Conservation (phyloP, 805 yeast genomes). For the Zygoascus flipseniorum region DNA sequence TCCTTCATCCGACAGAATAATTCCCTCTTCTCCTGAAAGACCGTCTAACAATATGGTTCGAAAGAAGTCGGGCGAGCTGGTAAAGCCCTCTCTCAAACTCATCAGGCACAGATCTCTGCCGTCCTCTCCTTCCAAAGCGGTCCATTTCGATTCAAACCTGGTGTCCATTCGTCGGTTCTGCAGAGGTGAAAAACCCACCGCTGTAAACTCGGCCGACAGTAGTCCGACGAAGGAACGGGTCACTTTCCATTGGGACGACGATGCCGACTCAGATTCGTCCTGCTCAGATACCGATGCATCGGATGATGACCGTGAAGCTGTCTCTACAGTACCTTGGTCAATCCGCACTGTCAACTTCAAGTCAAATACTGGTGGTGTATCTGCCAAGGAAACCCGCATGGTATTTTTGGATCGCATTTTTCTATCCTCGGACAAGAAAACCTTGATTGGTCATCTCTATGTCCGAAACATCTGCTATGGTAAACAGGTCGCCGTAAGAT, state of each 20-base stretch:
- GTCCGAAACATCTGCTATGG: slow-evolving; percentile 66
- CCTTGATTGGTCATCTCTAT: slow-evolving; percentile 64
- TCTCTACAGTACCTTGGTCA: slow-evolving; percentile 20
- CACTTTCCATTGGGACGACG: slow-evolving; percentile 22
- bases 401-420: slow-evolving; percentile 62
- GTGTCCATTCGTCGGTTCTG: slow-evolving; percentile 62
- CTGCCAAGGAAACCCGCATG: slow-evolving; percentile 18
- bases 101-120: slow-evolving; percentile 29
- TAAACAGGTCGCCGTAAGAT: slow-evolving; percentile 61
- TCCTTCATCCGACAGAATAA: not conserved
- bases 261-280: slow-evolving; percentile 21
- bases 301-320: not conserved
- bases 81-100: slow-evolving; percentile 64
- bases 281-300: slow-evolving; percentile 15
- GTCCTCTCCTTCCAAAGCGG: slow-evolving; percentile 52
- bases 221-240: slow-evolving; percentile 43
- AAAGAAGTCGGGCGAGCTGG: slow-evolving; percentile 83
- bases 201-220: slow-evolving; percentile 53
- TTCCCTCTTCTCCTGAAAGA: not conserved
- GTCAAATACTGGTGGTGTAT: slow-evolving; percentile 1
- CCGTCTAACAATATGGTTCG: slow-evolving; percentile 41
- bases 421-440: slow-evolving; percentile 48
- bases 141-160: slow-evolving; percentile 64
- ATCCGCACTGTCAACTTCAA: slow-evolving; percentile 26
- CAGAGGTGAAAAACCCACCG: slow-evolving; percentile 64